Evolutionary conservation across 768 basidiomycete genomes (phyloP).

Genomic region (Trametes cubensis): DNA sequence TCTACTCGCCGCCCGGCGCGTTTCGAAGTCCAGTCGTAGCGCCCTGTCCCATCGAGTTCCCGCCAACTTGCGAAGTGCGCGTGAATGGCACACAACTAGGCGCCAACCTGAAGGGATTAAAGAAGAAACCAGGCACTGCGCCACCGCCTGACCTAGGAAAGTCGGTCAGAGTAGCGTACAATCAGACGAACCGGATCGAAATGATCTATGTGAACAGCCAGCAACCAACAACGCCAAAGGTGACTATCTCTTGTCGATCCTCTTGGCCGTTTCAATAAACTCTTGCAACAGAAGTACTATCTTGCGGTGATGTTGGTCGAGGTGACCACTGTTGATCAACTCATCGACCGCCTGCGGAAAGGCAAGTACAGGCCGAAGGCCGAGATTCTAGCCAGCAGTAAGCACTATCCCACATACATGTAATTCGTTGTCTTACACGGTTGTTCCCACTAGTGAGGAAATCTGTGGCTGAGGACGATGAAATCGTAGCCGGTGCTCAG

Average conservation of each 20-base stretch:
- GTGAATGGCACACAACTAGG: slow-evolving; percentile 70
- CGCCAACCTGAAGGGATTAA: slow-evolving; percentile 86
- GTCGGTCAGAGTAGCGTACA: slow-evolving; percentile 45
- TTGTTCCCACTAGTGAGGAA: slow-evolving; percentile 51
- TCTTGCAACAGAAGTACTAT: slow-evolving; percentile 73
- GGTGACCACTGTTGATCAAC: slow-evolving; percentile 63
- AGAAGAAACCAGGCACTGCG: slow-evolving; percentile 93
- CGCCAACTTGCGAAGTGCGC: slow-evolving; percentile 88
- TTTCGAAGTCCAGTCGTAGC: slow-evolving; percentile 51
- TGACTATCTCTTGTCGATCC: slow-evolving; percentile 34
- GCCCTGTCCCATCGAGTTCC: slow-evolving; percentile 86
- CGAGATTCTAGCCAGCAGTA: slow-evolving; percentile 72
- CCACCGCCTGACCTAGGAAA: slow-evolving; percentile 78
- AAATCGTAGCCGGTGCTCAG: slow-evolving; percentile 87
- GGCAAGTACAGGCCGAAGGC: slow-evolving; percentile 65
- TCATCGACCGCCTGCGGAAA: slow-evolving; percentile 71
- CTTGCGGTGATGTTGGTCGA: slow-evolving; percentile 85
- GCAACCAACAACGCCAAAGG: slow-evolving; percentile 74
- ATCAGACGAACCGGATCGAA: slow-evolving; percentile 69
- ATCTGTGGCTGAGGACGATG: slow-evolving; percentile 68
- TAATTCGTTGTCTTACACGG: not conserved
- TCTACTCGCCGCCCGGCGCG: slow-evolving; percentile 53
- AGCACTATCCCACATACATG: not conserved
- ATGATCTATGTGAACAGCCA: slow-evolving; percentile 92
- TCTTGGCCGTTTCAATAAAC: slow-evolving; percentile 3